These are phyloP conservation scores for Bauhinia variegata DNA, from an alignment of 306 rosid species.

Conservation along the genomic window DNA sequence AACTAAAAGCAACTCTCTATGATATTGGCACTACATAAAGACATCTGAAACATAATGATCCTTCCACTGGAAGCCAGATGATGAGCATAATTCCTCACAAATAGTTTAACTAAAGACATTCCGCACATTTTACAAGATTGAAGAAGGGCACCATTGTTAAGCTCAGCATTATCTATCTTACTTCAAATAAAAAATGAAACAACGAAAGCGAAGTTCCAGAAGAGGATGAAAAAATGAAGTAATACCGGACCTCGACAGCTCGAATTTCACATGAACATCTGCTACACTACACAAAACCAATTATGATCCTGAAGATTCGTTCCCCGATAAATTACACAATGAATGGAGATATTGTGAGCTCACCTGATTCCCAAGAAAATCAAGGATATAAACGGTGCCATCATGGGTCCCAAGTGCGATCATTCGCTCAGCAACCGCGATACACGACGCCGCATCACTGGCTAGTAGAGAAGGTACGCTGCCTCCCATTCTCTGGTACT, in stretches of 20 bases:
- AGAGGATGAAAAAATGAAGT: too few species aligned
- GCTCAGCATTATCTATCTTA: neutral
- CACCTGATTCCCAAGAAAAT: constrained; percentile 98
- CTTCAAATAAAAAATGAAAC: neutral
- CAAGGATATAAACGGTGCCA: constrained; percentile 87
- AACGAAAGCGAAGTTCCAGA: neutral
- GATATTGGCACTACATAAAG: neutral
- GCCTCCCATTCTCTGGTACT: constrained; percentile 98
- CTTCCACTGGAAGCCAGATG: neutral
- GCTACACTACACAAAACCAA: neutral
- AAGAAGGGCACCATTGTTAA: neutral
- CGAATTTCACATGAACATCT: neutral
- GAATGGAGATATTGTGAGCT: constrained; percentile 4
- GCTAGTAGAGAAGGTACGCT: constrained; percentile 82
- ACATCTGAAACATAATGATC: neutral
- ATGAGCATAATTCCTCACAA: constrained; percentile 14
- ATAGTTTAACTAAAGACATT: constrained; percentile 16
- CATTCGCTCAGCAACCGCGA: constrained; percentile 95
- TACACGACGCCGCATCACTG: constrained; percentile 83
- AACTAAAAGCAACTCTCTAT: constrained; percentile 18
- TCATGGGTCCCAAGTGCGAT: constrained; percentile 90
- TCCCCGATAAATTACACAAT: neutral
- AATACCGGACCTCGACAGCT: constrained; percentile 8
- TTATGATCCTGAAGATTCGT: neutral
- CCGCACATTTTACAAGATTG: neutral